A percentile compares a stretch with the other conserved stretches of the same genome.
Evolutionary conservation across 208 protist species (phyloP).

Genomic region (Acanthamoeba rhysodes): DNA sequence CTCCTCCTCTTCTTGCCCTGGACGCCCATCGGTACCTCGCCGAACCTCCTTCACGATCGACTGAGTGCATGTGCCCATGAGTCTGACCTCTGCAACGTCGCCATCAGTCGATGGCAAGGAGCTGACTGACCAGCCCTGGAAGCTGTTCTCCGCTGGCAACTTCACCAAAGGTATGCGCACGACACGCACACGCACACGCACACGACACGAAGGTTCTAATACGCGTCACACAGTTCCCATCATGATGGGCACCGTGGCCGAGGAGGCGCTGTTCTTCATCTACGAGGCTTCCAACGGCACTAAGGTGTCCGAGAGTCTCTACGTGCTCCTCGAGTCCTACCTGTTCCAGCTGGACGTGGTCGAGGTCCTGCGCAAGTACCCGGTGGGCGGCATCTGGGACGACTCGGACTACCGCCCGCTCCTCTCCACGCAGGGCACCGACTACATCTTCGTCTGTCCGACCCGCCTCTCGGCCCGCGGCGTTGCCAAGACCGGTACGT

Average conservation of each 20-base stretch:
- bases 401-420: slow-evolving; percentile 71
- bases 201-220: background rate
- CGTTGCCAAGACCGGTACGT: background rate
- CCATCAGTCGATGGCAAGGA: slow-evolving; percentile 26
- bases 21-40: slow-evolving; percentile 42
- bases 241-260: slow-evolving; percentile 44
- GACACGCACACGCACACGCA: background rate
- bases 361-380: slow-evolving; percentile 47
- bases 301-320: slow-evolving; percentile 38
- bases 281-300: slow-evolving; percentile 24
- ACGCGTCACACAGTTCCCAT: background rate
- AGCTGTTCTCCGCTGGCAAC: background rate
- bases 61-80: too few relatives aligned
- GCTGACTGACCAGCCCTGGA: slow-evolving; percentile 19
- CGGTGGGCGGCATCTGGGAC: background rate
- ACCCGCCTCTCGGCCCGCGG: background rate
- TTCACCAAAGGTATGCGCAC: background rate
- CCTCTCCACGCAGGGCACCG: slow-evolving; percentile 61
- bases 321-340: slow-evolving; percentile 23
- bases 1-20: slow-evolving; percentile 32
- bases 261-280: slow-evolving; percentile 46
- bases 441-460: slow-evolving; percentile 81
- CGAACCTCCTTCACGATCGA: too few relatives aligned
- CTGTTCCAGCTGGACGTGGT: slow-evolving; percentile 20
- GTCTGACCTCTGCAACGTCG: background rate